Base-by-base conservation (phyloP, 164 flowering plant species). In the Nymphaea thermarum region DNA sequence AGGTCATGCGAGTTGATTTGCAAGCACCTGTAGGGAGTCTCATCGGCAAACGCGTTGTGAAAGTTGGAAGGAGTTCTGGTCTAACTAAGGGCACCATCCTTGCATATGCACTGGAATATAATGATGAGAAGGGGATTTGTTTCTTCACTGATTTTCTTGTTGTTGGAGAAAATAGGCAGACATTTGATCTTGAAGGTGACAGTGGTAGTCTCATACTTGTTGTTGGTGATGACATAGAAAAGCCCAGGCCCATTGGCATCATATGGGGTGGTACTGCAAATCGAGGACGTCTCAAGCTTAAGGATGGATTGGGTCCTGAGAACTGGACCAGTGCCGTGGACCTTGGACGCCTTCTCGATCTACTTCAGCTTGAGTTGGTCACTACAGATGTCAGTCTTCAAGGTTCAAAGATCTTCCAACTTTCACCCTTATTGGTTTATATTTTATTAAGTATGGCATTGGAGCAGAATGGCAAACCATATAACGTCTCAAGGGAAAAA, bases 211-310 rank as follows among this genome's bases (percentile, higher is more conserved):
- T 92, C 67, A 88, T 92, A 71, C 82, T 92, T 51, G 73, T 90
- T 67, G 86, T 87, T 4, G 82, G 85, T 53, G 78, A 81, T 73
- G 75, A 83, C 57, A 85, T 80, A 65, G 91, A 83, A 70, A 88
- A 86, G 71, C 95, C 96, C 11, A 78, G 67, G 25, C 98, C 98
- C 3, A 85, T 90, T 71, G 98, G 98, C 65, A 92, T 92, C 71
- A 92, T 92, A 66, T 92, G 98, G 98, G 98, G 98, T 71, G 98
- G 98, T 42, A 92, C 98, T n/a, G 94, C 98, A 25, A 90, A 92
- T 71, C 84, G 98, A 25, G 98, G 98, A n/a, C 78, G 98, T 3
- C 72, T 92, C 76, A 92, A 92, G 80, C 77, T 92, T 18, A 92
- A 86, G 75, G 85, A 81, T 70, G 98, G 98, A 42, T 82, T 83